phyloP scores from a whole-genome alignment of 495 filamentous ascomycete species.

The Penicillium maclennaniae region DNA sequence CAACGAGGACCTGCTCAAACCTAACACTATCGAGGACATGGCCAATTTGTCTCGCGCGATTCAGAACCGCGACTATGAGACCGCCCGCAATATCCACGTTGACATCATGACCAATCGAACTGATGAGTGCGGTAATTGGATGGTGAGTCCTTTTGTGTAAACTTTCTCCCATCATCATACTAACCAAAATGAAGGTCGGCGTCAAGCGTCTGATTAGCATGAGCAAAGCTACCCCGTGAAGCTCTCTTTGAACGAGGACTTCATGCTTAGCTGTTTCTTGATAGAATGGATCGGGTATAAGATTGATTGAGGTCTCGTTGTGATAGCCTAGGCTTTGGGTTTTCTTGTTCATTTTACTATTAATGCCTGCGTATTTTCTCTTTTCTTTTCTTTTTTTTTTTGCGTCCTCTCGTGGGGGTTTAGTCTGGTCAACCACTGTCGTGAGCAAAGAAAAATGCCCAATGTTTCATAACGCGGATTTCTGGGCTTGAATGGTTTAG shows the following conservation, averaged over 20 bases:
- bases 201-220: constrained; percentile 90
- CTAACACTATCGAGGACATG: constrained; percentile 73
- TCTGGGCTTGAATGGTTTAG: constrained; percentile 3
- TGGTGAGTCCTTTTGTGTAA: constrained; percentile 59
- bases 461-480: constrained; percentile 1
- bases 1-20: constrained; percentile 83
- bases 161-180: background rate
- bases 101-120: constrained; percentile 78
- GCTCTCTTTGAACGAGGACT: background rate
- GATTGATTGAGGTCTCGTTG: constrained; percentile 11
- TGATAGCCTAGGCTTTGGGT: constrained; percentile 10
- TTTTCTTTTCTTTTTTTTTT: constrained; percentile 12
- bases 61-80: constrained; percentile 66
- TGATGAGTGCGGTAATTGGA: constrained; percentile 89
- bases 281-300: background rate
- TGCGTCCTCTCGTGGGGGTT: constrained; percentile 6
- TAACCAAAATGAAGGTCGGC: constrained; percentile 60
- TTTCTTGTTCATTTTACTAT: constrained; percentile 27
- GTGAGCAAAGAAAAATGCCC: constrained; percentile 20
- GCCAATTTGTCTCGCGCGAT: constrained; percentile 63
- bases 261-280: constrained; percentile 1
- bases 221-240: constrained; percentile 70
- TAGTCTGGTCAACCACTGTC: constrained; percentile 18
- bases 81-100: constrained; percentile 70
- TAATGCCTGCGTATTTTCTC: constrained; percentile 24